Conservation (phyloP, 768 basidiomycete species). For the Clavulina sp. region DNA sequence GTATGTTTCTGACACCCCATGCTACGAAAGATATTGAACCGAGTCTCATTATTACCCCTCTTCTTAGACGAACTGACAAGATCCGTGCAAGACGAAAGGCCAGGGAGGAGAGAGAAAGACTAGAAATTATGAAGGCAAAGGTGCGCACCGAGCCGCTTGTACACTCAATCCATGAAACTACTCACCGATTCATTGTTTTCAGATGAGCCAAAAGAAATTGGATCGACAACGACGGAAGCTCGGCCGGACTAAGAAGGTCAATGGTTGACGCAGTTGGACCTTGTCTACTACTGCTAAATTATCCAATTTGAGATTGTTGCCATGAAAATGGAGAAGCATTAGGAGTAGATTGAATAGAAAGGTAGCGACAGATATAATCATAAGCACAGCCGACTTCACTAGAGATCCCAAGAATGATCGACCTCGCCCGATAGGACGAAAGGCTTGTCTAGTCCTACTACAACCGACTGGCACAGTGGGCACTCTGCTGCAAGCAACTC, state of each 20-base stretch:
- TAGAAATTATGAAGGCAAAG: slow-evolving; percentile 32
- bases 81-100: slow-evolving; percentile 54
- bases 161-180: neutral
- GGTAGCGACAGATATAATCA: neutral
- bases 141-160: slow-evolving; percentile 22
- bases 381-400: slow-evolving; percentile 6
- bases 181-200: neutral
- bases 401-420: slow-evolving; percentile 64
- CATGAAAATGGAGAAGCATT: too few species aligned
- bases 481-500: slow-evolving; percentile 77
- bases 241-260: slow-evolving; percentile 66
- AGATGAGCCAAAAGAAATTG: slow-evolving; percentile 73
- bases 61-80: slow-evolving; percentile 40
- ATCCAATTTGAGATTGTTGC: too few species aligned
- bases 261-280: too few species aligned
- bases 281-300: too few species aligned
- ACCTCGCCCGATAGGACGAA: slow-evolving; percentile 68
- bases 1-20: slow-evolving; percentile 20
- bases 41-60: neutral
- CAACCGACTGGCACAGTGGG: slow-evolving; percentile 82
- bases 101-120: slow-evolving; percentile 49
- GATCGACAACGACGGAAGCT: slow-evolving; percentile 53
- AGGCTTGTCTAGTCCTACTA: slow-evolving; percentile 69
- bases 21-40: neutral
- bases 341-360: too few species aligned